Evolutionary conservation across 2,329 filamentous ascomycete species (phyloP), one percentile per base, ranked within the genome.

Genomic region (Moelleriella libera): DNA sequence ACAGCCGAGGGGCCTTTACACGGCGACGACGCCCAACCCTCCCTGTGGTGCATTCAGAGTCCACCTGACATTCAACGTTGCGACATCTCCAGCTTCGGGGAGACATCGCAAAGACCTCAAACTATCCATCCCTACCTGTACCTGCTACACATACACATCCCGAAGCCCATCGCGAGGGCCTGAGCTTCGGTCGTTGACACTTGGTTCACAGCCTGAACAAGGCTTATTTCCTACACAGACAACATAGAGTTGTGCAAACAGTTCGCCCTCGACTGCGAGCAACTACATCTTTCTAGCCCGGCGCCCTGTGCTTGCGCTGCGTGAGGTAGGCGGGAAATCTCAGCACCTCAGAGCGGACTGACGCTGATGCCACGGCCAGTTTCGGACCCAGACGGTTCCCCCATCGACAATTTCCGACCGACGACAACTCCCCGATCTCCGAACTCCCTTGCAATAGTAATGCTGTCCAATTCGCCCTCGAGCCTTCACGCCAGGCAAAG

Each of bases 221-320:
- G 62, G 62, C 61, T 54, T 57, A 45, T 43, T 45, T 49, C 53
- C 46, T 49, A 47, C 48, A 48, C 47, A 48, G 47, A 43, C 47
- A 43, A 47, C 43, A 32, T 41, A 30, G 43, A 50, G 45, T 47
- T 53, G 50, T 50, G 55, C 14, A 7, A 55, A 55, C 58, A 65
- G 65, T 65, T 68, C 69, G 58, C 59, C 59, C 53, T 60, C 64
- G 66, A 69, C 70, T 76, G 73, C 72, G 66, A 60, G 68, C 68
- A 59, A 70, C 62, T 52, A 59, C 58, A 60, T 58, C 50, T 55
- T 58, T 61, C 58, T 69, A 74, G 81, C 83, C 84, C 83, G 83
- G 82, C 83, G 79, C 76, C 75, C 78, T 81, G 80, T 68, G 82
- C 81, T 85, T 83, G 82, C 80, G 76, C 80, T 87, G 82, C 82